A percentile compares a stretch with the other conserved stretches of the same genome.
Conservation (phyloP, 2,329 filamentous ascomycete genomes). For the Hypoxylon sp. region DNA sequence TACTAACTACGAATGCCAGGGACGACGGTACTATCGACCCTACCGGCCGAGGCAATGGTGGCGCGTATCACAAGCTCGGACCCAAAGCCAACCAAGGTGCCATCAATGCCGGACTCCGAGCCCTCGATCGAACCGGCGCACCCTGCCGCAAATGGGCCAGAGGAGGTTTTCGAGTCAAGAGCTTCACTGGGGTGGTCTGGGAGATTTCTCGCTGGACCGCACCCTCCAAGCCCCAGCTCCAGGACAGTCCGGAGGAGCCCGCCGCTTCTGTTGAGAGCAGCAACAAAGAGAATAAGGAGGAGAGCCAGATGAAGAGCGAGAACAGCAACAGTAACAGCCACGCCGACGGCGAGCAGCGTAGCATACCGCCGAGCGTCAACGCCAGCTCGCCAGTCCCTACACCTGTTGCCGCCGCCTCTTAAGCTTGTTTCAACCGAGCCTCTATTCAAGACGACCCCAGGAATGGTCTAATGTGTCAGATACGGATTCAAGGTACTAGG, state of each 20-base stretch:
- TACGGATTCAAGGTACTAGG: constrained; percentile 34
- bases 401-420: constrained; percentile 56
- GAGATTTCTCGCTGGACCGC: constrained; percentile 83
- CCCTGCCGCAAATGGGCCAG: constrained; percentile 92
- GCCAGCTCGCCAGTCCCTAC: constrained; percentile 61
- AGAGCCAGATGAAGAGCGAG: constrained; percentile 57
- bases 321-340: constrained; percentile 47
- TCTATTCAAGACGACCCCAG: constrained; percentile 9
- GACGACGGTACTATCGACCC: constrained; percentile 71
- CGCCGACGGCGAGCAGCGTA: constrained; percentile 62
- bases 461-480: constrained; percentile 27
- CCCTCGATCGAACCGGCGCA: constrained; percentile 89
- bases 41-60: constrained; percentile 56
- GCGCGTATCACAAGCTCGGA: constrained; percentile 79
- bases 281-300: constrained; percentile 72
- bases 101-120: constrained; percentile 94
- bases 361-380: constrained; percentile 57
- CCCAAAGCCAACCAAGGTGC: constrained; percentile 97
- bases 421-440: constrained; percentile 5
- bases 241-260: constrained; percentile 56
- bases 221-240: constrained; percentile 63
- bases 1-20: constrained; percentile 52
- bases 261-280: constrained; percentile 59
- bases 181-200: constrained; percentile 89
- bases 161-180: constrained; percentile 84